Evolutionary conservation across 2,329 filamentous ascomycete species (phyloP), one percentile per base, ranked within the genome.

Genomic region (Septoria petroselini): DNA sequence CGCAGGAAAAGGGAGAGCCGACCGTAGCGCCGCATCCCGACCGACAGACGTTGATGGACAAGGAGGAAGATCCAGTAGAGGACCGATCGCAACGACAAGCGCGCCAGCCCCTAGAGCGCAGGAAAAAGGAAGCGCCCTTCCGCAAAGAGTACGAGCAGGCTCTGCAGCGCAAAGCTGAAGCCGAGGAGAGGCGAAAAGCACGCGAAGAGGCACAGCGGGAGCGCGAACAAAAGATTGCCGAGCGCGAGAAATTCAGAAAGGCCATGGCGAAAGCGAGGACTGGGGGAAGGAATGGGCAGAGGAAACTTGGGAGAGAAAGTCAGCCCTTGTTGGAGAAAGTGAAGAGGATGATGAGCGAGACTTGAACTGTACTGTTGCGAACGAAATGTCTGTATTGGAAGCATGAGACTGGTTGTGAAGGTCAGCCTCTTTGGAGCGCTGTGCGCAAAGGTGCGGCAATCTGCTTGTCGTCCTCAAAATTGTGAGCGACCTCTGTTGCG

Each of bases 301-400:
- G 85, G 68, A 91, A 88, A 71, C 69, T 95, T 40, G 90, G 90
- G 1, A 78, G 88, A 53, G 89, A 95, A 74, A 91, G 89, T 61
- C 79, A 78, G 27, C 76, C 91, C 30, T 62, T 95, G 61, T 72
- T 95, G 48, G 85, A 89, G 63, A 88, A 84, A 70, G 85, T 91
- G 27, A 84, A 85, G 75, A 83, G 76, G 65, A 74, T 94, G 69
- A 79, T 93, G 54, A 77, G 74, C 2, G 62, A 55, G 41, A 52
- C 42, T n/a, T 46, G 42, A 46, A n/a, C 12, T 12, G 19, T 39
- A 3, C 37, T 14, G 5, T 7, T 9, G 8, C n/a, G n/a, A n/a
- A n/a, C n/a, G n/a, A n/a, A n/a, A n/a, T n/a, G 23, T 27, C 23
- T 27, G 23, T 5, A 5, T 5, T 27, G 23, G 23, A 27, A 27